These are phyloP conservation scores for Gastrodia elata DNA, from an alignment of 106 monocot genomes.

Conservation along the genomic window DNA sequence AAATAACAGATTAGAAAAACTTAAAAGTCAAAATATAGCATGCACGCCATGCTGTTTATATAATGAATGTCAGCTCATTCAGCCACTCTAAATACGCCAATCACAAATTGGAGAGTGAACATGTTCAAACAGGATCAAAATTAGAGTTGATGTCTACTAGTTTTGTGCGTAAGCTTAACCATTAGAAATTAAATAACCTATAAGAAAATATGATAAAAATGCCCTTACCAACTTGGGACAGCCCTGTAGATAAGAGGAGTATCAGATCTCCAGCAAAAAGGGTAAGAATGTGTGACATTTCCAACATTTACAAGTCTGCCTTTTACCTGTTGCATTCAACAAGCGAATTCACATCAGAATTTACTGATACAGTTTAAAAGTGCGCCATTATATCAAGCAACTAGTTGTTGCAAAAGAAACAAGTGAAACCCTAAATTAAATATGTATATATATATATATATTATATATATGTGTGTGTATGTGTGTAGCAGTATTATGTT, in stretches of 20 bases:
- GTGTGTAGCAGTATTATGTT: not conserved
- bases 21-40: not conserved
- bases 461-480: no score
- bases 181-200: not conserved
- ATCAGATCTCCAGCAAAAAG: slow-evolving; percentile 96
- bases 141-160: not conserved
- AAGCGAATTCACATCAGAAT: not conserved
- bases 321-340: slow-evolving; percentile 46
- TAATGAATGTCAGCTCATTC: not conserved
- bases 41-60: not conserved
- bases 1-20: not conserved
- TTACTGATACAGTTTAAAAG: not conserved
- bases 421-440: not conserved
- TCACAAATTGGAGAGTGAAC: not conserved
- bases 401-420: not conserved
- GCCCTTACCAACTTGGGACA: slow-evolving; percentile 88
- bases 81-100: not conserved
- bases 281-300: slow-evolving; percentile 83
- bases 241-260: slow-evolving; percentile 94
- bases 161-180: not conserved
- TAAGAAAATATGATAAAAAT: not conserved
- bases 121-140: not conserved
- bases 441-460: not conserved
- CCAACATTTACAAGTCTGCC: slow-evolving; percentile 81
- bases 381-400: not conserved